phyloP scores from a whole-genome alignment of 2,329 filamentous ascomycete genomes.

The Trichoderma koningii region DNA sequence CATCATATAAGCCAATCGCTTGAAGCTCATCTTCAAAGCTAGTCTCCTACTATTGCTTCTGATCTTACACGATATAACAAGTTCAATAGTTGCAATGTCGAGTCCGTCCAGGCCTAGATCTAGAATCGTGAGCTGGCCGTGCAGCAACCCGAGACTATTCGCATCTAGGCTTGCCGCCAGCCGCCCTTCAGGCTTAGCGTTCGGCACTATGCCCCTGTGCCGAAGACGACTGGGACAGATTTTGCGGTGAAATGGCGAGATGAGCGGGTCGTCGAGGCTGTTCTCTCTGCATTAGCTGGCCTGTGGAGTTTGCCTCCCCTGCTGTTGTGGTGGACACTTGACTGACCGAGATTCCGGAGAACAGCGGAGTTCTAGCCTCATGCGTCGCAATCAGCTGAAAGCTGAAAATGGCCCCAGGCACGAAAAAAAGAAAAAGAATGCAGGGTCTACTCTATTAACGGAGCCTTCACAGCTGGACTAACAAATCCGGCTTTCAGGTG shows the following conservation, averaged over 20 bases:
- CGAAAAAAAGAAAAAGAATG: too few species aligned
- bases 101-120: slow-evolving; percentile 3
- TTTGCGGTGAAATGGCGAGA: not conserved
- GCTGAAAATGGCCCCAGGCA: too few species aligned
- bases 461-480: too few species aligned
- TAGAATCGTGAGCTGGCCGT: slow-evolving; percentile 12
- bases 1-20: not conserved
- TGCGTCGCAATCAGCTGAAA: too few species aligned
- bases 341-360: too few species aligned
- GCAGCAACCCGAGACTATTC: slow-evolving; percentile 6
- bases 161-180: not conserved
- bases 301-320: too few species aligned
- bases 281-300: not conserved
- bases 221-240: not conserved
- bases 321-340: too few species aligned
- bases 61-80: not conserved
- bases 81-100: not conserved
- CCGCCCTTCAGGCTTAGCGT: not conserved
- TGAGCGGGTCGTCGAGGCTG: not conserved
- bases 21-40: not conserved
- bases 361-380: too few species aligned
- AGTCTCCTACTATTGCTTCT: not conserved
- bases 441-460: too few species aligned
- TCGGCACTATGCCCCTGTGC: not conserved
- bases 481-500: too few species aligned